Percentiles rank a stretch among this genome's conserved stretches.
These are phyloP conservation scores for Aeminium ludgeri DNA, from an alignment of 495 filamentous ascomycete genomes.

Conservation along the genomic window DNA sequence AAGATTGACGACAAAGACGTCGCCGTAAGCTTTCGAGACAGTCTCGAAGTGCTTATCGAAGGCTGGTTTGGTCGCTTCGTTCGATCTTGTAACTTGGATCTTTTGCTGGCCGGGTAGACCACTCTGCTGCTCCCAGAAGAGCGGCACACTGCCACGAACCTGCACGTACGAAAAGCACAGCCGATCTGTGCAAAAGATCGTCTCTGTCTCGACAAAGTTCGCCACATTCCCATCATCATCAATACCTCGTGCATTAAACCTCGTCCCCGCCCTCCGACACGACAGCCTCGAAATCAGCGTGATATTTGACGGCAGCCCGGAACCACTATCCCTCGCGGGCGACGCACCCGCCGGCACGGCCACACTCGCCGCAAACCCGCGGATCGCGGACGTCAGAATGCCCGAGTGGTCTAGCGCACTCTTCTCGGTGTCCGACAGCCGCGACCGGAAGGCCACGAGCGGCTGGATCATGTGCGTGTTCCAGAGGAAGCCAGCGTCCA, in stretches of 20 bases:
- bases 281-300: conserved; percentile 86
- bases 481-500: conserved; percentile 87
- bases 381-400: conserved; percentile 82
- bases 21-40: conserved; percentile 69
- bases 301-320: conserved; percentile 63
- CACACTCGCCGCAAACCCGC: conserved; percentile 75
- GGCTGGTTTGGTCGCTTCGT: conserved; percentile 82
- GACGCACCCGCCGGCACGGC: conserved; percentile 54
- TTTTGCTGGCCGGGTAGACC: conserved; percentile 89
- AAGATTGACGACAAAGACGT: conserved; percentile 78
- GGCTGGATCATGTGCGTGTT: conserved; percentile 96
- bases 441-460: conserved; percentile 70
- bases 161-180: conserved; percentile 89
- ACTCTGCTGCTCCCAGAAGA: conserved; percentile 92
- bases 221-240: conserved; percentile 96
- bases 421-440: conserved; percentile 55
- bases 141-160: conserved; percentile 75
- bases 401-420: conserved; percentile 62
- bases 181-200: conserved; percentile 52
- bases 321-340: conserved; percentile 29
- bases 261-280: conserved; percentile 78
- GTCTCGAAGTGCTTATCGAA: conserved; percentile 87
- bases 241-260: conserved; percentile 91
- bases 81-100: conserved; percentile 73
- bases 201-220: conserved; percentile 68